phyloP scores from a whole-genome alignment of 2,329 filamentous ascomycete genomes.

The Erysiphe pulchra region DNA sequence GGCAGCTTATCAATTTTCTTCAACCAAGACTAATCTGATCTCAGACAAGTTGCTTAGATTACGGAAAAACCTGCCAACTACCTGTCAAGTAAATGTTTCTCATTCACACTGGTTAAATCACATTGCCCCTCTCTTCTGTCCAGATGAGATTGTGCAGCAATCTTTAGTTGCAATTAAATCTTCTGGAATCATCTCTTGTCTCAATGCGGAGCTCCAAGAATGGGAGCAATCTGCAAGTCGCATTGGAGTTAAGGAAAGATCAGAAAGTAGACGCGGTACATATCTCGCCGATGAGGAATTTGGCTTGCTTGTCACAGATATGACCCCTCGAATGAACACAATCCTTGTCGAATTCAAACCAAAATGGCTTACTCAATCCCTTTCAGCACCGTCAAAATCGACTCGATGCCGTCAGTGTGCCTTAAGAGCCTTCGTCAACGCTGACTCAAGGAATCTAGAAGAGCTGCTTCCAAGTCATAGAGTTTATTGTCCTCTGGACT shows the following conservation, averaged over 20 bases:
- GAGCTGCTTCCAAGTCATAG: slow-evolving; percentile 3
- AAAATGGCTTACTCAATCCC: slow-evolving; percentile 61
- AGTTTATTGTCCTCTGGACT: slow-evolving; percentile 35
- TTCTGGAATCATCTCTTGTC: slow-evolving; percentile 16
- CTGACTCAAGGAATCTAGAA: slow-evolving; percentile 3
- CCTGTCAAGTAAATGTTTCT: slow-evolving; percentile 17
- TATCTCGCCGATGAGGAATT: slow-evolving; percentile 30
- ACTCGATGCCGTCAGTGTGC: slow-evolving; percentile 55
- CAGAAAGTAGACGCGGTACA: slow-evolving; percentile 22
- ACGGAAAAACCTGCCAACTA: slow-evolving; percentile 27
- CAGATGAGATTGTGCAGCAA: slow-evolving; percentile 28
- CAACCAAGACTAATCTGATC: slow-evolving; percentile 3
- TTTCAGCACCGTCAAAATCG: slow-evolving; percentile 35
- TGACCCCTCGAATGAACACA: slow-evolving; percentile 18
- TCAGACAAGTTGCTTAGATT: slow-evolving; percentile 30
- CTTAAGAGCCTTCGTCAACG: slow-evolving; percentile 7
- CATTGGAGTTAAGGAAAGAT: slow-evolving; percentile 11
- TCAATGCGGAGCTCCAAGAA: slow-evolving; percentile 27
- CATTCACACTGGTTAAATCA: slow-evolving; percentile 22
- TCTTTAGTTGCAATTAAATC: slow-evolving; percentile 23
- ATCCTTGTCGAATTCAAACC: slow-evolving; percentile 46
- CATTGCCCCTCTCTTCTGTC: slow-evolving; percentile 28
- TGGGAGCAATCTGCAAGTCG: slow-evolving; percentile 3
- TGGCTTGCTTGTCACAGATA: slow-evolving; percentile 50
- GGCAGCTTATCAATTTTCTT: neutral